Percentiles rank a stretch among this genome's conserved stretches.
Evolutionary conservation across 2,329 filamentous ascomycete species (phyloP).

Genomic region (Phialophora macrospora): DNA sequence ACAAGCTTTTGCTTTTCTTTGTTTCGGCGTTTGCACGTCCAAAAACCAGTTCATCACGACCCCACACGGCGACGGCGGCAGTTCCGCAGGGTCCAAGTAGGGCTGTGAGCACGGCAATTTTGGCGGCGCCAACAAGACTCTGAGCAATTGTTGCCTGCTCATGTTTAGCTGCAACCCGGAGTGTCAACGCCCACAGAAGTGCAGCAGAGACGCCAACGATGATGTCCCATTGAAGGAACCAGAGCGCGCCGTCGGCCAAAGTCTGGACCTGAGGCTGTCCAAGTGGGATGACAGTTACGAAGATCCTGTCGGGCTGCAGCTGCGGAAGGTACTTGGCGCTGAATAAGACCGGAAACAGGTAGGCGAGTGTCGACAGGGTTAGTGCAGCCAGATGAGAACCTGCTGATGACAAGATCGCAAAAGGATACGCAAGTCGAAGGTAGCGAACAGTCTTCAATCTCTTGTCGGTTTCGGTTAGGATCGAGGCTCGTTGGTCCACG

Average conservation of each 20-base stretch:
- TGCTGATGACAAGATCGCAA: conserved; percentile 49
- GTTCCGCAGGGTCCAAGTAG: conserved; percentile 53
- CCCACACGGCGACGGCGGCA: conserved; percentile 55
- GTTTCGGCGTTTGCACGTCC: conserved; percentile 43
- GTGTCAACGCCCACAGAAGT: conserved; percentile 52
- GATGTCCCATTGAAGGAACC: conserved; percentile 58
- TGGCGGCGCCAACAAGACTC: conserved; percentile 43
- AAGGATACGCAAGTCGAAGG: conserved; percentile 49
- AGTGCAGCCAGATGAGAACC: conserved; percentile 50
- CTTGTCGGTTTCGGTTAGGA: conserved; percentile 34
- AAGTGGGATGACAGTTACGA: conserved; percentile 46
- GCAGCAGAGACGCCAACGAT: conserved; percentile 51
- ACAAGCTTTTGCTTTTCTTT: conserved; percentile 39
- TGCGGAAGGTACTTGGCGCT: conserved; percentile 42
- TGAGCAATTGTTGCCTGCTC: conserved; percentile 40
- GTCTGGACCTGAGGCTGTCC: conserved; percentile 41
- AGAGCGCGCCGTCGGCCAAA: conserved; percentile 50
- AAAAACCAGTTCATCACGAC: conserved; percentile 54
- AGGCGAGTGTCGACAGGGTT: conserved; percentile 49
- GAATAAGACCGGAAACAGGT: conserved; percentile 46
- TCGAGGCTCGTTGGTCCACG: conserved; percentile 39
- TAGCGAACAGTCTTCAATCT: conserved; percentile 42
- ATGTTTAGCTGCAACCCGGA: conserved; percentile 44
- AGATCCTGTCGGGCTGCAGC: conserved; percentile 49
- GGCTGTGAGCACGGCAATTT: conserved; percentile 45